Evolutionary conservation across 345 rosid genomes (phyloP), one percentile per base, ranked within the genome.

Genomic region (Eucalyptus erythrocorys): DNA sequence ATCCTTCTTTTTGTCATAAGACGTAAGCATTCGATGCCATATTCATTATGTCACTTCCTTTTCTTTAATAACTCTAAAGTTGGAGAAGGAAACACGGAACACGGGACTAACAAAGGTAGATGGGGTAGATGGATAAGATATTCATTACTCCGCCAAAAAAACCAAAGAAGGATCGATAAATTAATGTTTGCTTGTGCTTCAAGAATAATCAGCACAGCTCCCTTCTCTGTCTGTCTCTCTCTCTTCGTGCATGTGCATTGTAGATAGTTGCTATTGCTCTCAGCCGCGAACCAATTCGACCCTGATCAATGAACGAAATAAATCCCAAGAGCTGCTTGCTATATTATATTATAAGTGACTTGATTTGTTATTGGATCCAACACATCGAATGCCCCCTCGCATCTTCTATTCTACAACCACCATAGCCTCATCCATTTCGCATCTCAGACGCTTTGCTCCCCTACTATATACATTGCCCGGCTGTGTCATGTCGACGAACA

Each of bases 401-500:
- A 76, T 76, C 84, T 76, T 71, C 84, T 40, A 21, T 76, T 10
- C 84, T 76, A 76, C 26, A 40, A 21, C 47, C 30, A 24, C 84
- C n/a, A n/a, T 22, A 51, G 32, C 47, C 43, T 6, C 82, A 12
- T 40, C 47, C 27, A 5, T 21, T 37, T 71, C 47, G 27, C 82
- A 55, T 21, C 34, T 6, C 34, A 15, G 47, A 43, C 13, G 27
- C 7, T 40, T 22, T 3, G 5, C 84, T 76, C 81, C 80, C 27
- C 26, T 21, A 21, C 84, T 11, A 57, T 57, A 13, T 61, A 57
- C 64, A 53, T 76, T 40, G 84, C 47, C 84, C 47, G 30, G 24
- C 50, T 3, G 90, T 10, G 2, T 51, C 32, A 26, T 88, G 86
- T 48, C 95, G 93, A 30, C 94, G 96, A 92, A 97, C 91, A 14